These are phyloP conservation scores for Solioccasus polychromus DNA, from an alignment of 768 basidiomycete species.

Conservation along the genomic window DNA sequence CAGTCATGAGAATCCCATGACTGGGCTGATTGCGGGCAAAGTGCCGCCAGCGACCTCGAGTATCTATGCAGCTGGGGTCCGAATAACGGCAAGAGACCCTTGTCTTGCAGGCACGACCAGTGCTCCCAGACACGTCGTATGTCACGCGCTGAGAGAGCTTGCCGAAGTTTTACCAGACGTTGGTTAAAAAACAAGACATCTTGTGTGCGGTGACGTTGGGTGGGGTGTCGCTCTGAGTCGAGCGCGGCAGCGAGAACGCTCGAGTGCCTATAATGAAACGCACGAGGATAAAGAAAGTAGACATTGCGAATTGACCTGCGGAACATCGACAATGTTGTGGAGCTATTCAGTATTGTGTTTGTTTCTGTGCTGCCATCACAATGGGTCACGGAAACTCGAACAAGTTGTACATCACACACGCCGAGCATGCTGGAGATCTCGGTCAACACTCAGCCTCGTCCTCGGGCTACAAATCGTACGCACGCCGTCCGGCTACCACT, in stretches of 20 bases:
- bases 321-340: slow-evolving; percentile 21
- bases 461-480: slow-evolving; percentile 67
- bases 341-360: slow-evolving; percentile 1
- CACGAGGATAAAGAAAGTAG: slow-evolving; percentile 39
- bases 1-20: slow-evolving; percentile 29
- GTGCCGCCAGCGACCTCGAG: slow-evolving; percentile 34
- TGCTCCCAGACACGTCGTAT: slow-evolving; percentile 25
- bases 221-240: slow-evolving; percentile 2
- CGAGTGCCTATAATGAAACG: slow-evolving; percentile 23
- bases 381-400: slow-evolving; percentile 87
- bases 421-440: slow-evolving; percentile 77
- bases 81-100: slow-evolving; percentile 45
- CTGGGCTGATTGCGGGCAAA: slow-evolving; percentile 22
- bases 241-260: slow-evolving; percentile 9
- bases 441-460: slow-evolving; percentile 84
- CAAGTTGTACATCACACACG: slow-evolving; percentile 88
- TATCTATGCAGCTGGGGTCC: slow-evolving; percentile 41
- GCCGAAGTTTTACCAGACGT: slow-evolving; percentile 36
- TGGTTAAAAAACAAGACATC: slow-evolving; percentile 34
- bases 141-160: slow-evolving; percentile 37
- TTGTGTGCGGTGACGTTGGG: neutral
- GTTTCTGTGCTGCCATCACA: slow-evolving; percentile 2
- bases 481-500: slow-evolving; percentile 12
- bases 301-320: slow-evolving; percentile 21
- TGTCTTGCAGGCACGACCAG: slow-evolving; percentile 45